Evolutionary conservation across 805 yeast species (phyloP).

Genomic region (Yamadazyma phyllophila): DNA sequence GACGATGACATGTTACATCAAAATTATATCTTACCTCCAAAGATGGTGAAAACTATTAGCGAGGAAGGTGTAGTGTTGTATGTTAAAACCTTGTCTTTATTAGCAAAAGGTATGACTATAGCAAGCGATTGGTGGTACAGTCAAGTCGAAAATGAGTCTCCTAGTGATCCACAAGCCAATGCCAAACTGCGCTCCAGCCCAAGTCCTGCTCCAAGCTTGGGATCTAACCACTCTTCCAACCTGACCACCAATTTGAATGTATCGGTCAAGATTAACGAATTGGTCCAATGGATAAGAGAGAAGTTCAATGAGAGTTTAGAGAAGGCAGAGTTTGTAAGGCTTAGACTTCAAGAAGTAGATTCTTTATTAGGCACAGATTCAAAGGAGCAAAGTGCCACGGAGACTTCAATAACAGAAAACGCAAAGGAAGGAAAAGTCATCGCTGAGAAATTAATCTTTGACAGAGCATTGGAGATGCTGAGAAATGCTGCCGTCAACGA

Average conservation of each 20-base stretch:
- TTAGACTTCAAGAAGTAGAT: constrained; percentile 53
- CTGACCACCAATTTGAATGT: constrained; percentile 18
- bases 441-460: constrained; percentile 86
- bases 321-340: constrained; percentile 76
- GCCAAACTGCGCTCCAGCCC: constrained; percentile 2
- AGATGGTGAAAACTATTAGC: constrained; percentile 57
- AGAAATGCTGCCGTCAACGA: constrained; percentile 90
- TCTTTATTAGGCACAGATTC: constrained; percentile 22
- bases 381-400: not conserved
- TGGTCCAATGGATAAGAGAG: constrained; percentile 90
- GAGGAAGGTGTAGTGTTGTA: constrained; percentile 86
- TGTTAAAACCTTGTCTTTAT: constrained; percentile 75
- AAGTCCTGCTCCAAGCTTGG: constrained; percentile 5
- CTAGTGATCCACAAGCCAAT: not conserved
- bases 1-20: constrained; percentile 37
- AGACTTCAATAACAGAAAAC: not conserved
- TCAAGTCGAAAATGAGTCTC: constrained; percentile 21
- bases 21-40: constrained; percentile 52
- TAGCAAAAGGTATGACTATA: constrained; percentile 81
- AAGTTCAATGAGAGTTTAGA: constrained; percentile 86
- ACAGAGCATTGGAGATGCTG: constrained; percentile 90
- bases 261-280: constrained; percentile 51
- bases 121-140: constrained; percentile 91
- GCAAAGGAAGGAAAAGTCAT: constrained; percentile 32
- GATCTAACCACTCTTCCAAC: constrained; percentile 3